A percentile compares a stretch with the other conserved stretches of the same genome.
These are phyloP conservation scores for Malus hybrid DNA, from an alignment of 331 rosid species.

Conservation along the genomic window DNA sequence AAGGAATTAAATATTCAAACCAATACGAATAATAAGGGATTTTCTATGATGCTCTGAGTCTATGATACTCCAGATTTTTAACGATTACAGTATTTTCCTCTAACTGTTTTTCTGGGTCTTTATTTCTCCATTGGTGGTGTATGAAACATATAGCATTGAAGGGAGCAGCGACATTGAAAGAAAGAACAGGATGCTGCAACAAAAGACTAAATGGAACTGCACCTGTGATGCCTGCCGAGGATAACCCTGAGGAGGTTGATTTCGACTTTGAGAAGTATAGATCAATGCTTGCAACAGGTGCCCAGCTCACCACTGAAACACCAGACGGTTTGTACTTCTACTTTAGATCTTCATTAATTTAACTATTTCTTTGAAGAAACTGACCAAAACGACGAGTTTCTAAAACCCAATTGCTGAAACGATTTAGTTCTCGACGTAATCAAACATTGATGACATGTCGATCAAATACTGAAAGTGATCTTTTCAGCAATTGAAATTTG, in stretches of 20 bases:
- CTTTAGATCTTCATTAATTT: neutral
- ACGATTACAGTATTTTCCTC: no score
- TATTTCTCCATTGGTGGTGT: neutral
- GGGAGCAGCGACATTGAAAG: conserved; percentile 82
- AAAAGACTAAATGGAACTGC: conserved; percentile 54
- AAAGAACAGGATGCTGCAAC: conserved; percentile 68
- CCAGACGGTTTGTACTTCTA: conserved; percentile 56
- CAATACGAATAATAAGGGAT: no score
- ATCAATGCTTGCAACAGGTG: conserved; percentile 53
- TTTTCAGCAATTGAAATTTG: neutral
- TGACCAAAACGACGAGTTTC: no score
- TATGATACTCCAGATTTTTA: no score
- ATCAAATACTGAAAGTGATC: no score
- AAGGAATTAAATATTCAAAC: neutral
- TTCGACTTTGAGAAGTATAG: conserved; percentile 61
- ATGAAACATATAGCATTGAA: conserved; percentile 47
- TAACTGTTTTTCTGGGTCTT: no score
- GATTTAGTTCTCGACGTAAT: no score
- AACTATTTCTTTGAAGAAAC: no score
- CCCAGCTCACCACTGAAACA: conserved; percentile 58
- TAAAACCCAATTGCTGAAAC: no score
- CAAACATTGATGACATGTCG: neutral
- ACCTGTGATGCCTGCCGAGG: conserved; percentile 64
- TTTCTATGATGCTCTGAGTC: no score
- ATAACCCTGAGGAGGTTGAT: conserved; percentile 38